These are phyloP conservation scores for Calonectria pseudoturangicola DNA, from an alignment of 2,329 filamentous ascomycete species.

Conservation along the genomic window DNA sequence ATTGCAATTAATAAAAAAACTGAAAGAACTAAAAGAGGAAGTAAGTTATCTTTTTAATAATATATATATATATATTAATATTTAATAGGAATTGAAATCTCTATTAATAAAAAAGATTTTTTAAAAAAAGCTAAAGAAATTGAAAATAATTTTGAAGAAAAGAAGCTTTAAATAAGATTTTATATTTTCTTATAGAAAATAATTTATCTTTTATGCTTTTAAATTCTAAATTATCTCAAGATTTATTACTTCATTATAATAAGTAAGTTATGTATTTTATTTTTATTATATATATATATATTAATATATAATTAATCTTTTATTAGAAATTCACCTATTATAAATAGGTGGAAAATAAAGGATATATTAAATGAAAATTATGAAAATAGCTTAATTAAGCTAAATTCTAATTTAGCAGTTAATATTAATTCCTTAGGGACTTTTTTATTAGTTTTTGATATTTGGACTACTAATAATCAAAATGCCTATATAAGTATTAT, in stretches of 20 bases:
- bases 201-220: neutral
- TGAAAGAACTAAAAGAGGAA: neutral
- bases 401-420: neutral
- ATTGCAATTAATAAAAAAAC: no score
- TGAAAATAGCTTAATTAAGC: neutral
- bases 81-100: neutral
- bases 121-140: neutral
- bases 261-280: neutral
- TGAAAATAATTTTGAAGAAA: no score
- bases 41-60: neutral
- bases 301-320: no score
- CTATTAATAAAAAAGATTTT: neutral
- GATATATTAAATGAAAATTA: no score
- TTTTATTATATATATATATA: no score
- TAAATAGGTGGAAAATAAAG: neutral
- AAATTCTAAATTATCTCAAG: neutral
- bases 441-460: neutral
- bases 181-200: neutral
- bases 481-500: no score
- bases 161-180: neutral
- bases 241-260: conserved; percentile 2
- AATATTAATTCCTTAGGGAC: neutral
- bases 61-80: neutral
- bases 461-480: neutral
- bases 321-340: neutral